Evolutionary conservation across 306 rosid species (phyloP).

Genomic region (Psophocarpus tetragonolobus): DNA sequence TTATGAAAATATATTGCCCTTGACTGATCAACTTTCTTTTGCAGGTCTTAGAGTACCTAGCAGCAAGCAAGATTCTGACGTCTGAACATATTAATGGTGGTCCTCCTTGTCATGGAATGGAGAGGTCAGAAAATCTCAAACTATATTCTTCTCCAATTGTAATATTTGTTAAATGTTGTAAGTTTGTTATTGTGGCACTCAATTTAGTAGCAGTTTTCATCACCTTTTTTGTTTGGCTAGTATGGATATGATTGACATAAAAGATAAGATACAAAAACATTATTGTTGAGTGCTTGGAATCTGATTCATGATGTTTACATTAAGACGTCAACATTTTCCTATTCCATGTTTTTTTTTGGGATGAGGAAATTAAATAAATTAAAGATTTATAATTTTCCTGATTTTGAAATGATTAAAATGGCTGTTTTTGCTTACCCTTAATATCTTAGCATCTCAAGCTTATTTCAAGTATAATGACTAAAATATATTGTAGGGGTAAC

Average conservation of each 20-base stretch:
- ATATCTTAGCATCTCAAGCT: conserved; percentile 18
- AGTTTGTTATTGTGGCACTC: neutral
- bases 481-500: neutral
- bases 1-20: conserved; percentile 1
- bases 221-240: neutral
- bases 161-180: conserved; percentile 9
- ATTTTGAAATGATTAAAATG: neutral
- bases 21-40: conserved; percentile 29
- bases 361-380: neutral
- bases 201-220: neutral
- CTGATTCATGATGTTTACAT: conserved; percentile 8
- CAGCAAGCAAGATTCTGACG: conserved; percentile 74
- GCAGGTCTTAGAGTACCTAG: conserved; percentile 88
- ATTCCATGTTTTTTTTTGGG: neutral
- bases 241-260: conserved; percentile 7
- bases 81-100: conserved; percentile 76
- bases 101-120: conserved; percentile 95
- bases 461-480: conserved; percentile 1
- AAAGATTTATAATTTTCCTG: neutral
- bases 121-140: conserved; percentile 66
- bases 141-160: neutral
- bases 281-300: neutral
- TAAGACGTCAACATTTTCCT: neutral
- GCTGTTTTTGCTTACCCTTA: neutral
- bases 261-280: neutral